Evolutionary conservation across 176 grass and related monocot genomes (phyloP), one percentile per base, ranked within the genome.

Genomic region (Oryza officinalis): DNA sequence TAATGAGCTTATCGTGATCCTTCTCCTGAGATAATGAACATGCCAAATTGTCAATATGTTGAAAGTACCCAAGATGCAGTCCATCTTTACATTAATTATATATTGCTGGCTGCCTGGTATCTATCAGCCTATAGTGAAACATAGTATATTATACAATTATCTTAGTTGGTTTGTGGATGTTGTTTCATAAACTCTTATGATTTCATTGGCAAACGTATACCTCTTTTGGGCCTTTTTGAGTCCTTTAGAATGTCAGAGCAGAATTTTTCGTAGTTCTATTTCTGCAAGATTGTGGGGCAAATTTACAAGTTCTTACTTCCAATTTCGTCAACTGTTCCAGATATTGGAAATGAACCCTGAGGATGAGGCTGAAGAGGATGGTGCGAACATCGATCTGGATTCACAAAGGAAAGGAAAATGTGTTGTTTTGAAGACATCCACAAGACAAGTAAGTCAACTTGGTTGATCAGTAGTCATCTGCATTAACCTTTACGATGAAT

Each of bases 301-400:
- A 65, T 32, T 32, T 67, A 18, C 22, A 47, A 17, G 10, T 14
- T 11, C 26, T 76, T 14, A 64, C 10, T 82, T 82, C 43, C 32
- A 49, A n/a, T 87, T 60, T 27, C 4, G 3, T 70, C 35, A 54
- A 71, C 61, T 78, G 14, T 50, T 89, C 52, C 47, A 94, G 95
- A 94, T 97, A 69, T 87, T 94, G 83, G 92, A 97, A 57, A 97
- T 97, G 94, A 97, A 97, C 81, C 92, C 95, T 30, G 92, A 97
- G 74, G 95, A 97, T 75, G 95, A 94, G 72, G 92, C 95, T 71
- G 90, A 94, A 44, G 95, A 93, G 79, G 92, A 97, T 89, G 90
- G 92, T 81, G 92, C 92, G 66, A 97, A 97, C 77, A 89, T 97
- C 70, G 95, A 94, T 76, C 84, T 94, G 26, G 95, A 94, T 57